A percentile compares a stretch with the other conserved stretches of the same genome.
These are phyloP conservation scores for Stachybotrys echinatus DNA, from an alignment of 2,329 filamentous ascomycete species.

Conservation along the genomic window DNA sequence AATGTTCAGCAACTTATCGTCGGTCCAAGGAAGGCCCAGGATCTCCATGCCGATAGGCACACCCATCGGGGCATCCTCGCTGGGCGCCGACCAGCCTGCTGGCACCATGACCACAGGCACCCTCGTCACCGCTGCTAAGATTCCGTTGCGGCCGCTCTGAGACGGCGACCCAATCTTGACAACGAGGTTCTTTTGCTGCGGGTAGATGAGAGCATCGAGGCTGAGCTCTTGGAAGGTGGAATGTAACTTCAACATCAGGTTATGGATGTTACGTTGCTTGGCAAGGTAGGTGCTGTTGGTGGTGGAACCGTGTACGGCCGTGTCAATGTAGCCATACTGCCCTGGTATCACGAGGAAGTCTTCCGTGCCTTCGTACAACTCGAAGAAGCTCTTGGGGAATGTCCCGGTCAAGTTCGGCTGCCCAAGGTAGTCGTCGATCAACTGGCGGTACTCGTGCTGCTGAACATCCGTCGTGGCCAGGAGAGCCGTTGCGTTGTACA, in stretches of 20 bases:
- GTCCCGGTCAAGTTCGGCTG: conserved; percentile 32
- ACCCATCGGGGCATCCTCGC: conserved; percentile 2
- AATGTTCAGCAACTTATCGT: conserved; percentile 4
- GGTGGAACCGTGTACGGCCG: conserved; percentile 45
- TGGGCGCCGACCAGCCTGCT: conserved; percentile 2
- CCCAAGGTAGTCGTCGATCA: conserved; percentile 50
- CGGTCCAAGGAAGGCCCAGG: conserved; percentile 3
- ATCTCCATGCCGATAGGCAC: conserved; percentile 8
- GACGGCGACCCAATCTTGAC: conserved; percentile 4
- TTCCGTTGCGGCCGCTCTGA: conserved; percentile 5
- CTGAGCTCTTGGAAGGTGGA: background rate
- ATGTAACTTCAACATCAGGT: background rate
- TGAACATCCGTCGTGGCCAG: conserved; percentile 50
- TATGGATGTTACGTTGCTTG: background rate
- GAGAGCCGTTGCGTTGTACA: conserved; percentile 49
- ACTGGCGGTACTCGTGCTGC: conserved; percentile 52
- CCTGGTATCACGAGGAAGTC: conserved; percentile 53
- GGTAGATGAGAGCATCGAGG: conserved; percentile 6
- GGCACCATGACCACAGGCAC: conserved; percentile 5
- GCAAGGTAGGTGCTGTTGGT: conserved; percentile 9
- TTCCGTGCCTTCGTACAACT: conserved; percentile 43
- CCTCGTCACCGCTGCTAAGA: conserved; percentile 5
- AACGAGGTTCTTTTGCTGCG: conserved; percentile 6
- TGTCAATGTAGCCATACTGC: conserved; percentile 51
- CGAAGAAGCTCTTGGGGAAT: conserved; percentile 37